A percentile compares a stretch with the other conserved stretches of the same genome.
Conservation (phyloP, 2,329 filamentous ascomycete species). For the Xylariaceae sp. region DNA sequence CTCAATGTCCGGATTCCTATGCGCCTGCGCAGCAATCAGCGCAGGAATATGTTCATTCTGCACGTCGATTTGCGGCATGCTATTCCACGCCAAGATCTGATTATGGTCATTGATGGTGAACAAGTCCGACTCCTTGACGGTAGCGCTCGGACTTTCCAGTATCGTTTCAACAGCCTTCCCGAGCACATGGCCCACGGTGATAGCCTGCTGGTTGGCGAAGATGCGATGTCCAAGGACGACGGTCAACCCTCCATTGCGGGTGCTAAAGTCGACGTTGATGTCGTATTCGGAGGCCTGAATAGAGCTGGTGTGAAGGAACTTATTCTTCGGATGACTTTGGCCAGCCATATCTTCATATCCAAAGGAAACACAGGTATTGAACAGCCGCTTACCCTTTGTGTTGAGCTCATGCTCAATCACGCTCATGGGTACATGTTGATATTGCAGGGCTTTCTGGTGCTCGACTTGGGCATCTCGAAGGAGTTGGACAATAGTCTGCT, state of each 20-base stretch:
- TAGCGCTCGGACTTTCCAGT: conserved; percentile 37
- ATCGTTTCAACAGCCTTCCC: conserved; percentile 47
- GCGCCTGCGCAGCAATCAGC: conserved; percentile 39
- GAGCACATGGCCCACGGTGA: conserved; percentile 48
- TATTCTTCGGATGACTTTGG: conserved; percentile 28
- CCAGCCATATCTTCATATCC: conserved; percentile 34
- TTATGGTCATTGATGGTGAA: conserved; percentile 52
- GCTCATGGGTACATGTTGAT: conserved; percentile 43
- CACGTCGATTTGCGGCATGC: conserved; percentile 38
- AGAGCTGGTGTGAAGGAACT: conserved; percentile 35
- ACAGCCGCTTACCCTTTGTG: conserved; percentile 39
- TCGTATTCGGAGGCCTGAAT: conserved; percentile 45
- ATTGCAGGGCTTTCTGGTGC: conserved; percentile 30
- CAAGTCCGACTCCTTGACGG: conserved; percentile 44
- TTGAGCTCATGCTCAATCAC: conserved; percentile 45
- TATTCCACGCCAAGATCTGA: conserved; percentile 50
- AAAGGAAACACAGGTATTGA: conserved; percentile 49
- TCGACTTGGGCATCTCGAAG: conserved; percentile 26
- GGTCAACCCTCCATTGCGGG: conserved; percentile 38
- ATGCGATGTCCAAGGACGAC: conserved; percentile 42
- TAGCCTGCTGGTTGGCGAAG: conserved; percentile 40
- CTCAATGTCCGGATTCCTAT: conserved; percentile 35
- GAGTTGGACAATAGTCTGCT: conserved; percentile 24
- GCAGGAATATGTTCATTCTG: conserved; percentile 41
- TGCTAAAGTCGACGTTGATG: conserved; percentile 41